Conservation (phyloP, 169 alveolate species). For the Cyclospora cayetanensis region DNA sequence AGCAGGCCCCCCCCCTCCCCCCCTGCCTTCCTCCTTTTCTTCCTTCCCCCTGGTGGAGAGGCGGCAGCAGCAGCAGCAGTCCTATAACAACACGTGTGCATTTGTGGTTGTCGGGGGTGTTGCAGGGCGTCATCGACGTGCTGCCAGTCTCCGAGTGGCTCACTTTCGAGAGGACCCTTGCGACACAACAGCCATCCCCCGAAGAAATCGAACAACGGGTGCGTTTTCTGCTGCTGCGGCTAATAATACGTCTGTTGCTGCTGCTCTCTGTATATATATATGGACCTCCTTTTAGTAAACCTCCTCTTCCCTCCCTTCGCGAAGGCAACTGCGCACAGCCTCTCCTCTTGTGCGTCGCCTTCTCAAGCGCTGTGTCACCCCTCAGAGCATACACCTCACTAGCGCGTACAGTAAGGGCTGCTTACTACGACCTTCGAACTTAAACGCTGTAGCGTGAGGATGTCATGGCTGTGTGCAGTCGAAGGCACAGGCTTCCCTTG, state of each 20-base stretch:
- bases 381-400: too few species aligned
- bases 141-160: slow-evolving; percentile 57
- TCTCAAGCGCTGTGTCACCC: too few species aligned
- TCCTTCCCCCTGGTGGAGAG: background rate
- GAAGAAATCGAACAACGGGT: background rate
- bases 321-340: too few species aligned
- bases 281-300: background rate
- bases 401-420: too few species aligned
- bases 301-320: too few species aligned
- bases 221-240: background rate
- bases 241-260: background rate
- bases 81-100: background rate
- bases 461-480: slow-evolving; percentile 14
- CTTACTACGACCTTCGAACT: too few species aligned
- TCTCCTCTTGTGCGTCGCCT: too few species aligned
- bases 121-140: slow-evolving; percentile 29
- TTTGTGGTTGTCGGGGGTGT: background rate
- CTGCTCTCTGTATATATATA: background rate
- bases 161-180: slow-evolving; percentile 24
- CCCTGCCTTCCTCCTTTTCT: background rate
- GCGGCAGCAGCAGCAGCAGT: background rate
- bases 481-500: background rate
- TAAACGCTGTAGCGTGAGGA: too few species aligned
- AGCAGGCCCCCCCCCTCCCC: background rate
- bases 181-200: slow-evolving; percentile 5